Evolutionary conservation across 352 stramenopile species (phyloP), one percentile per base, ranked within the genome.

Genomic region (Globisporangium okanoganense): DNA sequence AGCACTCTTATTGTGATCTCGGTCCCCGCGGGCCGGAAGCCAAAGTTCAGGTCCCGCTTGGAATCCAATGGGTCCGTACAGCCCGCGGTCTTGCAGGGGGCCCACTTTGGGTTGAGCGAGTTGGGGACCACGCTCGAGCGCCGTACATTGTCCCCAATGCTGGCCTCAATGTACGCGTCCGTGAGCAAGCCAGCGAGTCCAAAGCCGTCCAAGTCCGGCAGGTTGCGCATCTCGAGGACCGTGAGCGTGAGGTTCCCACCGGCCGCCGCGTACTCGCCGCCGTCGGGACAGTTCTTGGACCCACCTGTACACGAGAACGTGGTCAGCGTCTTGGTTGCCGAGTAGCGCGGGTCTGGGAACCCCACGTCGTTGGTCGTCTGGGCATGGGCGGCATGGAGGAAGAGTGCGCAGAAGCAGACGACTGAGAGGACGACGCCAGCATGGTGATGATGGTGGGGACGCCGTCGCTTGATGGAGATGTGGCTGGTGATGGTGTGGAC

Each of bases 231-330:
- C 65, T 87, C 78, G 14, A 95, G 62, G 52, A 97, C 76, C 9
- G 82, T 93, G 12, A 96, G 40, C 18, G 88, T 96, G 18, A 97
- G 75, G 45, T 95, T 95, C 0, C 90, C 90, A n/a, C 90, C 90
- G 0, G 85, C 87, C 14, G 78, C 79, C 5, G 64, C 64, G 38
- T 92, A 94, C 54, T 90, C 68, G 14, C 85, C 86, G 55, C 66
- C 73, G 50, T 88, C 75, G 24, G 85, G 87, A 54, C 87, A 95
- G 41, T 90, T 88, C 36, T 64, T 71, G 6, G 68, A 38, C 0
- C 84, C 85, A 18, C 83, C 84, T 5, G 78, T 79, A 47, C 87
- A 96, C 4, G 81, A 91, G 53, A 94, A 94, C 3, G 69, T 74
- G 14, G 70, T 73, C n/a, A 89, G 70, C 14, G 36, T 56, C 33